Base-by-base conservation (phyloP, 2,329 filamentous ascomycete genomes). In the Alternaria triticina region DNA sequence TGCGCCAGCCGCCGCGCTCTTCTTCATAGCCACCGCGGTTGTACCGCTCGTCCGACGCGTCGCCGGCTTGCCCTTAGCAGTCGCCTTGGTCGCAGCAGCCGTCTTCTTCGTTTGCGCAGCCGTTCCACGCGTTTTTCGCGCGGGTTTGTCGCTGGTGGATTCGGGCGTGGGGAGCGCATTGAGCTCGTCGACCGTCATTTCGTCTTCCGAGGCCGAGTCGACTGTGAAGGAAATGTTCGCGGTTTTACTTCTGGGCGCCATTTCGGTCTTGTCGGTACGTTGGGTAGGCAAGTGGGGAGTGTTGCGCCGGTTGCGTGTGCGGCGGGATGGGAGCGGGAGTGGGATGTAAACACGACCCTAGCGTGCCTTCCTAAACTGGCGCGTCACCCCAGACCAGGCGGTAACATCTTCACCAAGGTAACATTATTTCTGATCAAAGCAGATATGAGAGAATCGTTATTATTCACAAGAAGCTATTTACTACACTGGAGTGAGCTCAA, bases 141-240 rank as follows among this genome's bases (percentile, higher is more conserved):
- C 60, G 5, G 75, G 75, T 64, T 80, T 82, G 65, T 82, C 81
- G 30, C 74, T 70, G 59, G 77, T 78, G n/a, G 81, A 80, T 54
- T 82, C 79, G 17, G 79, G 79, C 15, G 79, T 81, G 6, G 74
- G 76, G 52, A 79, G 77, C 52, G 70, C 69, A 66, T 75, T 73
- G 64, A 75, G 70, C 59, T 80, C 74, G 71, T 76, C 74, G 61
- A 67, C 62, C 7, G 74, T 74, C 69, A 80, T 75, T 65, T 82
- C 80, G 68, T 82, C 80, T 64, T 81, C 80, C 25, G 80, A 81
- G 46, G 71, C 76, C n/a, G 78, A 77, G 50, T 81, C 79, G 43
- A 81, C 74, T 45, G 79, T 79, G 55, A 77, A 77, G 46, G 80
- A 80, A 9, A 81, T 70, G 45, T 78, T 79, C 13, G 71, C 71